Evolutionary conservation across 345 rosid genomes (phyloP).

Genomic region (Tarenaya hassleriana): DNA sequence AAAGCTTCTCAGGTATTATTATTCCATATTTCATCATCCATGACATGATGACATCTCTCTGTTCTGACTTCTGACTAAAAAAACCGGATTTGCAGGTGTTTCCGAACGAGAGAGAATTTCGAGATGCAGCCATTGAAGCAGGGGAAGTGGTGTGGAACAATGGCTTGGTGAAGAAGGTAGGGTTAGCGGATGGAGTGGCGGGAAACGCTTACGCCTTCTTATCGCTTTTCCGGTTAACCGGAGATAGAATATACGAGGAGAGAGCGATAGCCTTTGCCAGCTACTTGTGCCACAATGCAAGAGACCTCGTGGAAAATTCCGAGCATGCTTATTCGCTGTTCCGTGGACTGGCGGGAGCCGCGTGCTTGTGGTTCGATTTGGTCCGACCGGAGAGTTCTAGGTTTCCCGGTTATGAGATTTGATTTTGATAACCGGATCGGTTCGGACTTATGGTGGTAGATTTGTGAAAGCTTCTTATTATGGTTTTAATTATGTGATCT

Average conservation of each 20-base stretch:
- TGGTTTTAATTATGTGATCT: too few relatives aligned
- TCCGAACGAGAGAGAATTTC: conserved; percentile 62
- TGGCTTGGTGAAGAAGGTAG: conserved; percentile 71
- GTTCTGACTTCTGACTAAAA: too few relatives aligned
- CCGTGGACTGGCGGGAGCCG: conserved; percentile 66
- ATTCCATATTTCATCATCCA: too few relatives aligned
- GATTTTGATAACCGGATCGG: conserved; percentile 4
- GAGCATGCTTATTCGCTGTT: conserved; percentile 55
- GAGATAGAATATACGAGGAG: conserved; percentile 64
- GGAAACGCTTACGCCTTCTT: conserved; percentile 87
- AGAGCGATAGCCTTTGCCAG: conserved; percentile 73
- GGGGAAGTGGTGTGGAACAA: conserved; percentile 96
- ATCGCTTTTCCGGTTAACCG: conserved; percentile 64
- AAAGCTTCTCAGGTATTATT: conserved; percentile 83
- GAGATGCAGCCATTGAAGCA: conserved; percentile 82
- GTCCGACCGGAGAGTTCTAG: conserved; percentile 39
- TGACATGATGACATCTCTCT: too few relatives aligned
- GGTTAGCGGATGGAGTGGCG: conserved; percentile 69
- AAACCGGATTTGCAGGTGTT: conserved; percentile 34
- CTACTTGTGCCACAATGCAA: conserved; percentile 50
- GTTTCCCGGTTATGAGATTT: conserved; percentile 82
- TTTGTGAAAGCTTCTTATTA: too few relatives aligned
- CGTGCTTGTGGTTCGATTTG: conserved; percentile 76
- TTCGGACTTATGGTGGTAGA: background rate
- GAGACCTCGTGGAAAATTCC: conserved; percentile 18